Base-by-base conservation (phyloP, 2,329 filamentous ascomycete species). In the Orbilia oligospora region DNA sequence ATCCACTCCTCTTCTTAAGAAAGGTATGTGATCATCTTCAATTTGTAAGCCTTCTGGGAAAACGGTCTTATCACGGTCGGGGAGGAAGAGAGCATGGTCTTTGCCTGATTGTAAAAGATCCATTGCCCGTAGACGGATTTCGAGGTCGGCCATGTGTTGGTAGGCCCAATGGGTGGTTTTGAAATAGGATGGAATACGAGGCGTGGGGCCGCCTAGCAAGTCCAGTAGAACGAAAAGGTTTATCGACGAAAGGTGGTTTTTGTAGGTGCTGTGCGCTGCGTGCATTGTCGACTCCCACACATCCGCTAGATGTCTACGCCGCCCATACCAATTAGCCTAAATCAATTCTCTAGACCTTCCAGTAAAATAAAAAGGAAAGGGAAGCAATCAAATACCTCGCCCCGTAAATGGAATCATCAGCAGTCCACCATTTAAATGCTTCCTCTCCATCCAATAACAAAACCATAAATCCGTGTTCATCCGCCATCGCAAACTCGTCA, bases 91-190 rank as follows among this genome's bases (percentile, higher is more conserved):
- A 83, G 97, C 97, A 0, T 84, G 83, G 49, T 83, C 81, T 73
- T 84, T 82, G 30, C 61, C 36, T 4, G 58, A 72, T 71, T 84
- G 90, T 79, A 95, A 89, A 38, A 91, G 85, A 0, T 86, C 86
- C 0, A 94, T 86, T 9, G 87, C 85, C 38, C 94, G 90, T 83
- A 97, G 87, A 27, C 94, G 91, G 64, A 86, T 85, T 85, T 98
- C 95, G 16, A 97, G 85, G 1, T 86, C 85, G 0, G 93, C 91
- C 87, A 98, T 89, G 76, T 89, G 88, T 81, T 89, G 87, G 84
- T 98, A 98, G 0, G 94, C 94, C 95, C 95, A 97, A 83, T 98
- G 95, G 0, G 95, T 97, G 0, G 91, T 92, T 76, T 90, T 88
- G 84, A 97, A 97, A 85, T 95, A 97, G 0, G 93, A 97, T 0